Percentiles rank a stretch among this genome's conserved stretches.
Conservation (phyloP, 2,329 filamentous ascomycete species). For the Exophiala phaeomuriformis region DNA sequence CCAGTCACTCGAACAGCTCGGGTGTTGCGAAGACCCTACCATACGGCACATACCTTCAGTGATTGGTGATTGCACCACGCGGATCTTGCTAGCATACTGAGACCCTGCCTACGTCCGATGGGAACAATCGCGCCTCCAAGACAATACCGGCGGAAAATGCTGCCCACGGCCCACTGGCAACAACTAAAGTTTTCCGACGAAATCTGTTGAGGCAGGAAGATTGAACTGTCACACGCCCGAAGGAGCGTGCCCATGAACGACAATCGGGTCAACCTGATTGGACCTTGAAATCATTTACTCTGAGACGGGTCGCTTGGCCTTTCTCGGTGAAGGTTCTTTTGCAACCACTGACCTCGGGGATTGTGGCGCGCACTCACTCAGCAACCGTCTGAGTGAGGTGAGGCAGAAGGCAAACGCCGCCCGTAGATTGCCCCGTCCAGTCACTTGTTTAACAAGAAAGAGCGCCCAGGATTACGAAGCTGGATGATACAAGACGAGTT, state of each 20-base stretch:
- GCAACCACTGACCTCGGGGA: conserved; percentile 3
- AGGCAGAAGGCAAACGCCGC: background rate
- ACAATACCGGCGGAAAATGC: no score
- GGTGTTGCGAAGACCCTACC: no score
- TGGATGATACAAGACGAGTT: background rate
- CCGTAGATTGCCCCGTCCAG: conserved; percentile 2
- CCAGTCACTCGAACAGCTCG: no score
- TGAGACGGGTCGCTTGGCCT: conserved; percentile 10
- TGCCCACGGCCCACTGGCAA: no score
- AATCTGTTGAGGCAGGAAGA: no score
- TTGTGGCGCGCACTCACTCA: conserved; percentile 9
- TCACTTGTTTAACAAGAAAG: conserved; percentile 2
- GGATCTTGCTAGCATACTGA: no score
- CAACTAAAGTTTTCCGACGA: no score
- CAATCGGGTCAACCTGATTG: background rate
- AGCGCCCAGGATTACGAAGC: conserved; percentile 2
- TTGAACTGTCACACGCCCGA: background rate
- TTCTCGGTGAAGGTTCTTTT: background rate
- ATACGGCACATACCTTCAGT: no score
- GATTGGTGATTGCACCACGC: no score
- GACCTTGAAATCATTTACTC: background rate
- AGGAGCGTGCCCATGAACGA: background rate
- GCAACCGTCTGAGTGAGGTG: background rate
- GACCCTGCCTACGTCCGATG: no score
- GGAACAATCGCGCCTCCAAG: no score